phyloP scores from a whole-genome alignment of 1,139 yeast genomes.

The Pichia sp. region DNA sequence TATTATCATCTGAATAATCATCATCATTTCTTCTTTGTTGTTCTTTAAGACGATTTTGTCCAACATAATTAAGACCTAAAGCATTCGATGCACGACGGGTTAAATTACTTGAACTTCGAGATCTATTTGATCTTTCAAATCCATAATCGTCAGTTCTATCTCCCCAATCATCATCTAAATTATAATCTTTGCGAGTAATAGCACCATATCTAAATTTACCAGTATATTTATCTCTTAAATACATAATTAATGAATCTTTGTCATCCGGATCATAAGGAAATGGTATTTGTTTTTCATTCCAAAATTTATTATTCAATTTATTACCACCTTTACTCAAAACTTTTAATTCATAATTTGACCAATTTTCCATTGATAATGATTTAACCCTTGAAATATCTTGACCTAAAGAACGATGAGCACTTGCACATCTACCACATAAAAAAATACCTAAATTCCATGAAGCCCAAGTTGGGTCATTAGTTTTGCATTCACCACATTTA shows the following conservation, averaged over 20 bases:
- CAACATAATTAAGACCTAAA: slow-evolving; percentile 7
- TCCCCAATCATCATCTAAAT: slow-evolving; percentile 15
- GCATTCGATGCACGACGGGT: slow-evolving; percentile 4
- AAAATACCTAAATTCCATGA: slow-evolving; percentile 52
- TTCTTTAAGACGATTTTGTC: slow-evolving; percentile 3
- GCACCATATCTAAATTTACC: slow-evolving; percentile 40
- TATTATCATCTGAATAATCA: not conserved
- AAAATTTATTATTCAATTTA: slow-evolving; percentile 51
- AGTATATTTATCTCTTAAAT: slow-evolving; percentile 49
- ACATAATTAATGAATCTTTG: slow-evolving; percentile 49
- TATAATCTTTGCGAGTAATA: slow-evolving; percentile 25
- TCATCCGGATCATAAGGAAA: slow-evolving; percentile 69
- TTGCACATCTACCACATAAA: slow-evolving; percentile 74
- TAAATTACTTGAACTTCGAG: slow-evolving; percentile 2
- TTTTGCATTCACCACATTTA: slow-evolving; percentile 70
- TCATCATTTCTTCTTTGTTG: not conserved
- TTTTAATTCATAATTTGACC: slow-evolving; percentile 60
- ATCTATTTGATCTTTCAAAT: slow-evolving; percentile 9
- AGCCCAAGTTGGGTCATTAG: slow-evolving; percentile 55
- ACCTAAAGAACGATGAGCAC: slow-evolving; percentile 72
- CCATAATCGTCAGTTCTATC: slow-evolving; percentile 19
- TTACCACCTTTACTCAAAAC: slow-evolving; percentile 60
- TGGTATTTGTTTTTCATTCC: slow-evolving; percentile 57
- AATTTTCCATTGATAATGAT: slow-evolving; percentile 75
- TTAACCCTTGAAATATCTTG: slow-evolving; percentile 68